phyloP scores from a whole-genome alignment of 2,329 filamentous ascomycete species.

The Hymenoscyphus salicellus region DNA sequence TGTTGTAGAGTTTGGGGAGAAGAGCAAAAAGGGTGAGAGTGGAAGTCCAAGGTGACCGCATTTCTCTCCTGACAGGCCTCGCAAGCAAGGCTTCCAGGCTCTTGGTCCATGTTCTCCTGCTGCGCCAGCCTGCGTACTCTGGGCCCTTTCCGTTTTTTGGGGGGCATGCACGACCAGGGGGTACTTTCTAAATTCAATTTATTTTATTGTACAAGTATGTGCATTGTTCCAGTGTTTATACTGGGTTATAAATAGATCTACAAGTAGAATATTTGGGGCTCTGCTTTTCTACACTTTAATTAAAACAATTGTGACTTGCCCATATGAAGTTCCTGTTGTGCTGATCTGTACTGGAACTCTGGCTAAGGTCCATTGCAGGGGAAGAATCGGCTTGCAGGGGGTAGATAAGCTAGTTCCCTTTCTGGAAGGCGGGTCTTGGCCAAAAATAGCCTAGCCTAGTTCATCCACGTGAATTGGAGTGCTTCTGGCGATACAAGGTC shows the following conservation, averaged over 20 bases:
- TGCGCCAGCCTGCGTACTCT: neutral
- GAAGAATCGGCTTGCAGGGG: neutral
- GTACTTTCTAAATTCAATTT: neutral
- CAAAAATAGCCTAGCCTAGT: neutral
- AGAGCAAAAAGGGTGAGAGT: neutral
- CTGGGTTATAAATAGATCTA: too few species aligned
- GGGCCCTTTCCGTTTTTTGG: neutral
- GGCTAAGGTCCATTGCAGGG: neutral
- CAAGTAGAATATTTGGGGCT: too few species aligned
- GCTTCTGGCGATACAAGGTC: neutral
- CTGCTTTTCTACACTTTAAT: neutral
- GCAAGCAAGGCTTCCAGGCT: neutral
- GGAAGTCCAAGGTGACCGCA: neutral
- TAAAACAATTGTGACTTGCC: neutral
- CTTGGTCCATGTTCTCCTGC: neutral
- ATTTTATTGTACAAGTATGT: neutral
- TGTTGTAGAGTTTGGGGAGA: neutral
- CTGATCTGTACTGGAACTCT: neutral
- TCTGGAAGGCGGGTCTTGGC: neutral
- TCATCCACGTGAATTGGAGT: neutral
- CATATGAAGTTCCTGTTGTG: neutral
- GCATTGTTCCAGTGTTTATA: neutral
- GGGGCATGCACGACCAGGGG: neutral
- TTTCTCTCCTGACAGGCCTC: constrained; percentile 2
- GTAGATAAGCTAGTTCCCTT: neutral